These are phyloP conservation scores for Jaltomata sinuosa DNA, from an alignment of 257 asterid species.

Conservation along the genomic window DNA sequence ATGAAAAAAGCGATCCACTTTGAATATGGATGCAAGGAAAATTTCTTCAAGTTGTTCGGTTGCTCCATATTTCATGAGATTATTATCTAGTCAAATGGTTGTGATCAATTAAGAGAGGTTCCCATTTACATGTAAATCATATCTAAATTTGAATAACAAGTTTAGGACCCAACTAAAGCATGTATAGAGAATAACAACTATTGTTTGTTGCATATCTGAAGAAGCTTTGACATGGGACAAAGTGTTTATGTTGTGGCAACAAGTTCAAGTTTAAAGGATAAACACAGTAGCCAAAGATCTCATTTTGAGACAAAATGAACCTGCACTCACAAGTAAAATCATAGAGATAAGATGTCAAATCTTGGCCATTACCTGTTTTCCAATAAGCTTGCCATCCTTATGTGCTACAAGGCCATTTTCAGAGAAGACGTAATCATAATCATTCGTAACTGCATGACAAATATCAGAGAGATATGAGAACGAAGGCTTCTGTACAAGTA, in stretches of 20 bases:
- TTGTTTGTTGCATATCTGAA: background rate
- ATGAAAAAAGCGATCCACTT: background rate
- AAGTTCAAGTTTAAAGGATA: background rate
- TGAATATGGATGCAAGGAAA: background rate
- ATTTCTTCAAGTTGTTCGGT: background rate
- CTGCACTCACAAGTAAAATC: background rate
- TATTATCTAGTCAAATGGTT: background rate
- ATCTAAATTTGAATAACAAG: background rate
- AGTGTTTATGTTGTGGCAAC: background rate
- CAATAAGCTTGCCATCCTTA: slow-evolving; percentile 62
- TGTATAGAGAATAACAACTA: background rate
- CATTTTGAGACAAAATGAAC: background rate
- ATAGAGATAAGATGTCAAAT: background rate
- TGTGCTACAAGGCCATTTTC: slow-evolving; percentile 97
- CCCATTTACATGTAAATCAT: background rate
- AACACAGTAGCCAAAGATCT: background rate
- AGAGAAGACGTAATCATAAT: slow-evolving; percentile 81
- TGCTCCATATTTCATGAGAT: background rate
- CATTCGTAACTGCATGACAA: slow-evolving; percentile 49
- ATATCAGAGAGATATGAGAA: background rate
- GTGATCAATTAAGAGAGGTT: background rate
- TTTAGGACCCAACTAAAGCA: background rate
- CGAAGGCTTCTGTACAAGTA: background rate
- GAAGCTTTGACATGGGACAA: background rate
- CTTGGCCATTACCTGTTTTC: slow-evolving; percentile 53